These are phyloP conservation scores for Ustilago crameri DNA, from an alignment of 1,284 basidiomycete species.

Conservation along the genomic window DNA sequence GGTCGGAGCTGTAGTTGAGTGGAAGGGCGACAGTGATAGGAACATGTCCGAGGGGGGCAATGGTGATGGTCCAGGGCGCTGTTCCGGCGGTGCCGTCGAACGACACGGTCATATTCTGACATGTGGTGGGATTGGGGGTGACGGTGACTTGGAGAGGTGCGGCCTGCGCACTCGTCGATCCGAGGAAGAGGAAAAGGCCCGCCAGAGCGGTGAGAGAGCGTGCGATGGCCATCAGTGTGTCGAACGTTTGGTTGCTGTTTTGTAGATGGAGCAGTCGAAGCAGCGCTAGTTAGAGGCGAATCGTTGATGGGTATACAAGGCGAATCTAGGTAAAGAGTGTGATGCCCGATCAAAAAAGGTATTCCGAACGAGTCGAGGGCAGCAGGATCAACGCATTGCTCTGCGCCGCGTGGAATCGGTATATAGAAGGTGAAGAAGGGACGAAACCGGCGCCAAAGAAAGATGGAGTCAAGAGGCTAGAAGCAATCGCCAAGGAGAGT, in stretches of 20 bases:
- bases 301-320: constrained; percentile 5
- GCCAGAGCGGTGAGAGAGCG: not conserved
- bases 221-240: constrained; percentile 1
- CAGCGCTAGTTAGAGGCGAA: too few relatives aligned
- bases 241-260: not conserved
- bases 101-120: constrained; percentile 25
- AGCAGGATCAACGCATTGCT: constrained; percentile 7
- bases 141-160: constrained; percentile 37
- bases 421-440: not conserved
- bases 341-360: not conserved
- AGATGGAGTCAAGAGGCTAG: not conserved
- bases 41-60: constrained; percentile 42
- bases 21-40: constrained; percentile 36
- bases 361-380: not conserved
- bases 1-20: constrained; percentile 27
- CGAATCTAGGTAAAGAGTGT: not conserved
- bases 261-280: not conserved
- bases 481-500: too few relatives aligned
- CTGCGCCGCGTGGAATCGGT: not conserved
- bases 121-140: constrained; percentile 36
- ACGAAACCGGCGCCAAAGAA: not conserved
- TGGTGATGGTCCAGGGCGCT: constrained; percentile 47
- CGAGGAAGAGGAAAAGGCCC: constrained; percentile 13
- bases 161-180: constrained; percentile 28
- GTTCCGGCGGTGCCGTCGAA: constrained; percentile 43